phyloP scores from a whole-genome alignment of 805 yeast species.

The Yamadazyma olivae region DNA sequence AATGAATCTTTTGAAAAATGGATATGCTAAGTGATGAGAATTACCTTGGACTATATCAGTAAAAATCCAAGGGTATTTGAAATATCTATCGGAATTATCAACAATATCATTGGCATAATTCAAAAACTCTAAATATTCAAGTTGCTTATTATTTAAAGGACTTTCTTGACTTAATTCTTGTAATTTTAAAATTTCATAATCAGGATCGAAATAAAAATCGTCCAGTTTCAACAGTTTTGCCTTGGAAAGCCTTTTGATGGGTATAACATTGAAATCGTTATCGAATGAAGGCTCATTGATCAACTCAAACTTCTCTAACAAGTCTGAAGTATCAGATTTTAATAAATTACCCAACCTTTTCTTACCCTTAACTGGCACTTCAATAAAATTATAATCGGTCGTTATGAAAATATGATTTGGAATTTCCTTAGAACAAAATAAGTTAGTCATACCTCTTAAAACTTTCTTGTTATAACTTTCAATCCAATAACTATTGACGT shows the following conservation, averaged over 20 bases:
- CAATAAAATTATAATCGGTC: constrained; percentile 21
- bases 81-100: constrained; percentile 26
- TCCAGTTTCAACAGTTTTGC: constrained; percentile 15
- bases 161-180: constrained; percentile 14
- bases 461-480: constrained; percentile 32
- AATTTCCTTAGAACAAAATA: constrained; percentile 28
- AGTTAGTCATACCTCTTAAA: constrained; percentile 29
- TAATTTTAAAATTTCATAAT: constrained; percentile 22
- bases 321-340: not conserved
- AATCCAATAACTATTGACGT: constrained; percentile 30
- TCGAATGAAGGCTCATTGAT: constrained; percentile 1
- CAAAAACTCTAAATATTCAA: constrained; percentile 26
- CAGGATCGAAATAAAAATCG: constrained; percentile 32
- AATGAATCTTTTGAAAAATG: constrained; percentile 35
- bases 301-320: not conserved
- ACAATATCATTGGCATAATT: constrained; percentile 22
- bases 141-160: constrained; percentile 15
- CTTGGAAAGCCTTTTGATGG: constrained; percentile 7
- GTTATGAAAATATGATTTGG: constrained; percentile 25
- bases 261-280: constrained; percentile 3
- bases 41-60: constrained; percentile 33
- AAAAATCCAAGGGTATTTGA: constrained; percentile 40
- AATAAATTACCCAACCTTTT: constrained; percentile 17
- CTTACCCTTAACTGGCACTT: constrained; percentile 27
- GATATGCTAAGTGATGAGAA: constrained; percentile 32